A percentile compares a stretch with the other conserved stretches of the same genome.
phyloP scores from a whole-genome alignment of 345 rosid species.

The Acer saccharum region DNA sequence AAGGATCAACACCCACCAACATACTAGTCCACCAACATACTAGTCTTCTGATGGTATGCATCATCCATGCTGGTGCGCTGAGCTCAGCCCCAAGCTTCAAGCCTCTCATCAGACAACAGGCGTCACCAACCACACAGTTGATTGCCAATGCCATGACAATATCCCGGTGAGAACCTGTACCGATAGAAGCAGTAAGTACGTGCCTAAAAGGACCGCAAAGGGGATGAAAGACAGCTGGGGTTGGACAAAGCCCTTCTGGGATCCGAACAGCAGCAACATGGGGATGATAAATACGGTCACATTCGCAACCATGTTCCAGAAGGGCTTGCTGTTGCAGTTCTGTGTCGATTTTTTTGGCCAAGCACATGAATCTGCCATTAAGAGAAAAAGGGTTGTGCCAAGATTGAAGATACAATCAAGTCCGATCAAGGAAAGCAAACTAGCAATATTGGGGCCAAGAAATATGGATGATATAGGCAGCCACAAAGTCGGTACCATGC shows the following conservation, averaged over 20 bases:
- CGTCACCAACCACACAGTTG: conserved; percentile 91
- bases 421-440: conserved; percentile 87
- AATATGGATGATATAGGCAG: conserved; percentile 82
- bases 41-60: conserved; percentile 75
- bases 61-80: conserved; percentile 70
- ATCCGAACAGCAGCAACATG: conserved; percentile 49
- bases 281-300: conserved; percentile 63
- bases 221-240: conserved; percentile 68
- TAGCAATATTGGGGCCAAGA: conserved; percentile 79
- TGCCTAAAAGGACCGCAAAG: conserved; percentile 66
- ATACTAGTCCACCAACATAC: conserved; percentile 93
- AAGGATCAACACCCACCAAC: conserved; percentile 92
- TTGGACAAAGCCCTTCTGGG: conserved; percentile 66
- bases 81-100: conserved; percentile 77
- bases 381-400: conserved; percentile 76
- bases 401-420: conserved; percentile 86
- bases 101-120: conserved; percentile 91
- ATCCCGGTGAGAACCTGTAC: conserved; percentile 84
- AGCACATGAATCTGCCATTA: conserved; percentile 89
- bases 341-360: conserved; percentile 42
- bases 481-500: conserved; percentile 92
- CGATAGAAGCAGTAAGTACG: conserved; percentile 75
- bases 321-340: conserved; percentile 56
- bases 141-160: conserved; percentile 90
- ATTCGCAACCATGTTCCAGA: conserved; percentile 74